Base-by-base conservation (phyloP, 192 early-diverging fungal genomes). In the Funneliformis geosporum region DNA sequence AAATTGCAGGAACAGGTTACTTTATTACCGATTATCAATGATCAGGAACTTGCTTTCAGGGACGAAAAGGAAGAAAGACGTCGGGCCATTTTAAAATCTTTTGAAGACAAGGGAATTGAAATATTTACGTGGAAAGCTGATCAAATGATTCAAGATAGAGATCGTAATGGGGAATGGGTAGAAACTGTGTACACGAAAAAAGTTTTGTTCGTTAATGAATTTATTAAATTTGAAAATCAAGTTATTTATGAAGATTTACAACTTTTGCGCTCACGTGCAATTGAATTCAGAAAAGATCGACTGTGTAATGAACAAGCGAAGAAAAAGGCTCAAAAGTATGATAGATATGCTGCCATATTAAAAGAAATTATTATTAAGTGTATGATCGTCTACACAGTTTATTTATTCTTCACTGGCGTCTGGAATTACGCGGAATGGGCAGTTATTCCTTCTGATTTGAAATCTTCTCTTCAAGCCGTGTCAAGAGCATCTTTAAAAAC, bases 61-160 rank as follows among this genome's bases (percentile, higher is more conserved):
- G 10, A 67, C 47, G 76, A 78, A 78, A 23, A 12, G 38, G 61
- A 64, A 44, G 25, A 64, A 67, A 65, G n/a, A 78, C 62, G 76
- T 23, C 40, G 27, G 11, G 9, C 7, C 5, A 50, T 78, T 28
- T 14, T 67, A 50, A 64, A 67, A 18, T 46, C 12, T 23, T 28
- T 78, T 16, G 27, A 78, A 67, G 43, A 78, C 8, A 50, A 67
- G n/a, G 64, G 42, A 21, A 78, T 78, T 47, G 64, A 78, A 28
- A 68, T 78, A 6, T 78, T 78, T 55, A 44, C 43, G 8, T 78
- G 76, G 76, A 78, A 67, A 78, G 62, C 43, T 9, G 76, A 78
- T 12, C 16, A 67, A 47, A 59, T 78, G 33, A 27, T 67, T 33
- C 28, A 78, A 39, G 61, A 76, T 44, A 9, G 10, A 5, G n/a